phyloP scores from a whole-genome alignment of 257 asterid genomes.

The Ocimum tenuiflorum region DNA sequence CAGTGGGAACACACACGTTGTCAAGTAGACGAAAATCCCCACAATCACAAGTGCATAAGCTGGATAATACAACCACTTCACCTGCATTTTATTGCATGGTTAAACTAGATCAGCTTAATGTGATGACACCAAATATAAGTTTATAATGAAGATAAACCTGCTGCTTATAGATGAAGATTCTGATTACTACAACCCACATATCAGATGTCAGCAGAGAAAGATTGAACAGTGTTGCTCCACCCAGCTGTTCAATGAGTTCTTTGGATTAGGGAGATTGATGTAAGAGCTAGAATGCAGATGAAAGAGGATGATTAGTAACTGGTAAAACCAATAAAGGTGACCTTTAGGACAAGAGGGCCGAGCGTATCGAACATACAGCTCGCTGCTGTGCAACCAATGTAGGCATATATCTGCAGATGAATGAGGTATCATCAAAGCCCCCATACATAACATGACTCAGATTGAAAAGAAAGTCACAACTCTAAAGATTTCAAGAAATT shows the following conservation, averaged over 20 bases:
- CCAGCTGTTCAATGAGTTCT: constrained; percentile 30
- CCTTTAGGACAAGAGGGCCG: constrained; percentile 5
- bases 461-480: no score
- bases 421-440: background rate
- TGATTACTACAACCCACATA: constrained; percentile 55
- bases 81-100: background rate
- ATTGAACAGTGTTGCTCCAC: constrained; percentile 57
- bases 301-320: background rate
- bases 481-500: background rate
- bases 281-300: no score
- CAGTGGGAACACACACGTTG: background rate
- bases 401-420: constrained; percentile 33
- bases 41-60: constrained; percentile 3
- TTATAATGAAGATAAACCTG: constrained; percentile 20
- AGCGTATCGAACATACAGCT: constrained; percentile 39
- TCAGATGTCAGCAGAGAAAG: constrained; percentile 63
- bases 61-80: constrained; percentile 5
- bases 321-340: background rate
- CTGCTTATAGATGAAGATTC: constrained; percentile 57
- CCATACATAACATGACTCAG: no score
- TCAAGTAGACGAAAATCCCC: constrained; percentile 3
- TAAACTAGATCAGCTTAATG: background rate
- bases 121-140: background rate
- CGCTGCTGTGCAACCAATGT: constrained; percentile 32
- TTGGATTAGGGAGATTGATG: background rate